Conservation (phyloP, 306 rosid species). For the Lablab purpureus region DNA sequence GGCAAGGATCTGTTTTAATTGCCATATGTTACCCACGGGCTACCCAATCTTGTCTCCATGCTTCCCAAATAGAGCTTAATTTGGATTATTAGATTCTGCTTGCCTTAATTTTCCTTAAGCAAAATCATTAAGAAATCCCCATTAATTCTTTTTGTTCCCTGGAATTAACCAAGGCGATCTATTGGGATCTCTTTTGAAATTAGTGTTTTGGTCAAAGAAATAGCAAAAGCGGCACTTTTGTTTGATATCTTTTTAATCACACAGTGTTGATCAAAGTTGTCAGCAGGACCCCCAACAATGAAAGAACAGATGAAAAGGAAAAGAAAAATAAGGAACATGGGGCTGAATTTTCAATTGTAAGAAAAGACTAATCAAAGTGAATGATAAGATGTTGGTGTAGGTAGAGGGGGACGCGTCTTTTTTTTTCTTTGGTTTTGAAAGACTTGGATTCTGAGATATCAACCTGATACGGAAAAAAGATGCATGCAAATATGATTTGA, state of each 20-base stretch:
- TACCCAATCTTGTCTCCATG: constrained; percentile 40
- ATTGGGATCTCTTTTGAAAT: constrained; percentile 44
- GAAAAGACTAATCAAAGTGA: constrained; percentile 45
- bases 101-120: constrained; percentile 36
- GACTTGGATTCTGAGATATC: constrained; percentile 41
- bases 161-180: constrained; percentile 33
- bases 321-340: constrained; percentile 25
- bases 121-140: constrained; percentile 27
- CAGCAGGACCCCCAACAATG: constrained; percentile 48
- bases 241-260: constrained; percentile 39
- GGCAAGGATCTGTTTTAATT: constrained; percentile 49
- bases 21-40: constrained; percentile 45
- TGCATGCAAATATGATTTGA: constrained; percentile 40
- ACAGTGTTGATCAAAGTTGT: constrained; percentile 45
- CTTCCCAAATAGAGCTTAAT: constrained; percentile 46
- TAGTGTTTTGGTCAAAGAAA: constrained; percentile 56
- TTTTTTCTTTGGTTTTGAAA: constrained; percentile 37
- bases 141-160: constrained; percentile 44
- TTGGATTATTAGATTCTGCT: constrained; percentile 39
- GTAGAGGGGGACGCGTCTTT: constrained; percentile 35
- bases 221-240: constrained; percentile 45
- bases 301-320: constrained; percentile 42
- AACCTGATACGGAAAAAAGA: constrained; percentile 43
- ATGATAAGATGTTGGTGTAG: constrained; percentile 50
- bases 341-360: constrained; percentile 48